These are phyloP conservation scores for Botrytis elliptica DNA, from an alignment of 2,329 filamentous ascomycete genomes.

Conservation along the genomic window DNA sequence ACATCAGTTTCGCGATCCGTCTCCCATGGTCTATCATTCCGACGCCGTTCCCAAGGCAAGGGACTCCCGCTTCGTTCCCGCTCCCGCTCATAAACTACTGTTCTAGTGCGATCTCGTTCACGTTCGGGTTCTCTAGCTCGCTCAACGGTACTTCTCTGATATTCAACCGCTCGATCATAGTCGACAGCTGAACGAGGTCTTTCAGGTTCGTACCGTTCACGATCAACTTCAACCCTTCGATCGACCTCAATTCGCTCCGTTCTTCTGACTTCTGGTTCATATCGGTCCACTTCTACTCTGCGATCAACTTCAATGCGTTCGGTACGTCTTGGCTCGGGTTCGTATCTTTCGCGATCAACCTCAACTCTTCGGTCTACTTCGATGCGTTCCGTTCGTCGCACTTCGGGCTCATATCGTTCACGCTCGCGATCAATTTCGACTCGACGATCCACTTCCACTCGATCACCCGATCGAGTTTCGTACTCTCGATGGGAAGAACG, in stretches of 20 bases:
- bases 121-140: conserved; percentile 41
- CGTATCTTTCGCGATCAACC: conserved; percentile 13
- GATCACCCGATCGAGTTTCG: conserved; percentile 30
- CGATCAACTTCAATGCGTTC: conserved; percentile 38
- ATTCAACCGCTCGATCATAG: conserved; percentile 28
- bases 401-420: conserved; percentile 4
- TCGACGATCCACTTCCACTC: conserved; percentile 38
- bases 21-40: conserved; percentile 32
- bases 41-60: conserved; percentile 38
- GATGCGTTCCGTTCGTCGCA: conserved; percentile 11
- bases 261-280: background rate
- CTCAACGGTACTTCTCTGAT: conserved; percentile 30
- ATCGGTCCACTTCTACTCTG: conserved; percentile 22
- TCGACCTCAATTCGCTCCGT: conserved; percentile 36
- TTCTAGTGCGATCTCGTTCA: conserved; percentile 37
- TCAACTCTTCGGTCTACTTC: conserved; percentile 19
- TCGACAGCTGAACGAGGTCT: conserved; percentile 35
- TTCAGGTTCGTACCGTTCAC: conserved; percentile 28
- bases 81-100: conserved; percentile 42
- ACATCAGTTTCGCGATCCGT: conserved; percentile 29
- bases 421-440: conserved; percentile 30
- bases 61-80: conserved; percentile 30
- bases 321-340: background rate
- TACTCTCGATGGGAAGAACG: conserved; percentile 33
- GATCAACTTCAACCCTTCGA: conserved; percentile 34